Percentiles rank a stretch among this genome's conserved stretches.
Evolutionary conservation across 2,329 filamentous ascomycete genomes (phyloP).

Genomic region (Immersiporthe knoxdaviesiana): DNA sequence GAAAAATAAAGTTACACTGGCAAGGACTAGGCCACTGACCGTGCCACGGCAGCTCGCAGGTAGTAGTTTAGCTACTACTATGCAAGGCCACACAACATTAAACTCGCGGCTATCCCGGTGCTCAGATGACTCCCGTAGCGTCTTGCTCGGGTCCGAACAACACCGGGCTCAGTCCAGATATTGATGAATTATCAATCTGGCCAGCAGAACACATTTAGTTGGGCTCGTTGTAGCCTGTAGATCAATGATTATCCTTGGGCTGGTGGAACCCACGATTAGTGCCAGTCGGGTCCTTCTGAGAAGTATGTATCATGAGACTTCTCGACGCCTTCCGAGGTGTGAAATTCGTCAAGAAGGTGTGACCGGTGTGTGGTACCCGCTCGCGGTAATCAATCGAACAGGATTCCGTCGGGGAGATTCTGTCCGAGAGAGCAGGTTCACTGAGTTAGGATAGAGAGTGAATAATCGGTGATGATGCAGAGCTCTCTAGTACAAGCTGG

Average conservation of each 20-base stretch:
- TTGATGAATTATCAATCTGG: background rate
- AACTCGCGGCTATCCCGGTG: background rate
- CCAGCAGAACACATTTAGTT: background rate
- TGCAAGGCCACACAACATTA: background rate
- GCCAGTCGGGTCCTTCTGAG: too few species aligned
- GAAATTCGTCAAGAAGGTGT: too few species aligned
- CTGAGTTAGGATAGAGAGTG: background rate
- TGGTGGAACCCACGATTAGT: background rate
- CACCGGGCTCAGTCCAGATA: background rate
- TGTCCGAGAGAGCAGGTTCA: background rate
- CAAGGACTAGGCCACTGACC: background rate
- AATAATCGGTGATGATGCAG: too few species aligned
- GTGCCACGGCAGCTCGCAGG: background rate
- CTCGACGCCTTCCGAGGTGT: background rate
- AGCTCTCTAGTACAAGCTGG: too few species aligned
- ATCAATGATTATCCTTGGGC: too few species aligned
- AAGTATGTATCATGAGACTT: too few species aligned
- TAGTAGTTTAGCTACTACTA: background rate
- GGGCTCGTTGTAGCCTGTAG: background rate
- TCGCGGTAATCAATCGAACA: background rate
- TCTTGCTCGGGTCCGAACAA: background rate
- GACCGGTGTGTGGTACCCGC: background rate
- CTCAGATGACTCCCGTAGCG: too few species aligned
- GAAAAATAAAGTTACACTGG: background rate
- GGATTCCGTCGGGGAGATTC: background rate